Evolutionary conservation across 495 filamentous ascomycete genomes (phyloP).

Genomic region (Lasiosphaeria hispida): DNA sequence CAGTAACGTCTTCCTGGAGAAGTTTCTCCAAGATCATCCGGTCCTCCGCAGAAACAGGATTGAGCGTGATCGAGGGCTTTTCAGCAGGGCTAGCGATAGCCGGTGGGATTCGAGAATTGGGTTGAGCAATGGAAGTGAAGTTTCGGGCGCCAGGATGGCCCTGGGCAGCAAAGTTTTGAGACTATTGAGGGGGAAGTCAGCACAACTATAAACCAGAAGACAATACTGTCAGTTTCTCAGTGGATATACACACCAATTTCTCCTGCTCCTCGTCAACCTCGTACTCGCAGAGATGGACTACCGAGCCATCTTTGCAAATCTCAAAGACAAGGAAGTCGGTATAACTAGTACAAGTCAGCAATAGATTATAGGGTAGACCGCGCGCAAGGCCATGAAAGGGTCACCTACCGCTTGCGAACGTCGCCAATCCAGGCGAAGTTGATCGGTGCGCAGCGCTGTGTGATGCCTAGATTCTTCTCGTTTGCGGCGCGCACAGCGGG

Average conservation of each 20-base stretch:
- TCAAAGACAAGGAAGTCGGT: constrained; percentile 97
- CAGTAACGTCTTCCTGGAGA: constrained; percentile 30
- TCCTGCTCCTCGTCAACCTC: constrained; percentile 43
- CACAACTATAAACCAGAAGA: no score
- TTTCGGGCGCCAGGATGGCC: neutral
- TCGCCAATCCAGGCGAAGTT: constrained; percentile 37
- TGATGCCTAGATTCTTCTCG: constrained; percentile 39
- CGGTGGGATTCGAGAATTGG: neutral
- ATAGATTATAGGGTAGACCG: neutral
- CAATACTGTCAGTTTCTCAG: no score
- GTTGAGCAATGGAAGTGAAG: neutral
- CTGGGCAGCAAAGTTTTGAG: neutral
- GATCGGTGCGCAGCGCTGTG: constrained; percentile 31
- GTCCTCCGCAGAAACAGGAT: constrained; percentile 23
- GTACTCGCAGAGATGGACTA: constrained; percentile 68
- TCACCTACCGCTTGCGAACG: constrained; percentile 38
- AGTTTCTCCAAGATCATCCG: constrained; percentile 22
- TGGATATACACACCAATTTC: constrained; percentile 21
- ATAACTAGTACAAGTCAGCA: constrained; percentile 54
- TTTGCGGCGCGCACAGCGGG: constrained; percentile 32
- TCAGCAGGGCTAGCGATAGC: neutral
- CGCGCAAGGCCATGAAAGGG: neutral
- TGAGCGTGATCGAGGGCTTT: neutral
- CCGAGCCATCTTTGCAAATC: constrained; percentile 72
- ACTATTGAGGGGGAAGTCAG: neutral